phyloP scores from a whole-genome alignment of 2,329 filamentous ascomycete species.

The Cladophialophora immunda region DNA sequence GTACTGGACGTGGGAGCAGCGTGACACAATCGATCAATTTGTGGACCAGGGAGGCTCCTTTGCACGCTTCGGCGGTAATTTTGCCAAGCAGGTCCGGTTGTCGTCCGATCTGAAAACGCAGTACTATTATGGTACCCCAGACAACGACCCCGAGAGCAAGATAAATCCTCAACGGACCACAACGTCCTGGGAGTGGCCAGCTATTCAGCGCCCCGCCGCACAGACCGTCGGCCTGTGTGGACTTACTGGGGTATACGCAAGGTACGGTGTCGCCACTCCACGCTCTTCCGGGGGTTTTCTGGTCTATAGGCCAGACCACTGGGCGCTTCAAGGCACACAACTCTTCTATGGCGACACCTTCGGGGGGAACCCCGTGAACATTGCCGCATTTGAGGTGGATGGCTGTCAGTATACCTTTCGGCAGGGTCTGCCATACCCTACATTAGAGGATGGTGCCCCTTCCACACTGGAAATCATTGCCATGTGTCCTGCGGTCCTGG shows the following conservation, averaged over 20 bases:
- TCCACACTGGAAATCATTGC: conserved; percentile 11
- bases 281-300: conserved; percentile 10
- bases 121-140: neutral
- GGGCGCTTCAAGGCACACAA: conserved; percentile 1
- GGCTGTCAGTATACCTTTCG: conserved; percentile 6
- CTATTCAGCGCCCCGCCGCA: neutral
- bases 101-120: neutral
- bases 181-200: neutral
- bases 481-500: conserved; percentile 8
- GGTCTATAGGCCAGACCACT: conserved; percentile 9
- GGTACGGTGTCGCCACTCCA: conserved; percentile 11
- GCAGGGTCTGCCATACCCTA: conserved; percentile 7
- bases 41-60: neutral
- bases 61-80: conserved; percentile 7
- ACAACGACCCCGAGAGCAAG: neutral
- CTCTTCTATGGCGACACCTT: conserved; percentile 11
- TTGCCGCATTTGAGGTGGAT: conserved; percentile 8
- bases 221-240: conserved; percentile 7
- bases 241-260: neutral
- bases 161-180: neutral
- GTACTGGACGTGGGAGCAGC: conserved; percentile 14
- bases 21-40: conserved; percentile 10
- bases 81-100: neutral
- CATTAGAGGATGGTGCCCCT: neutral
- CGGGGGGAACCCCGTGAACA: conserved; percentile 9